A percentile compares a stretch with the other conserved stretches of the same genome.
These are phyloP conservation scores for Laetiporus sulphureus DNA, from an alignment of 1,284 basidiomycete species.

Conservation along the genomic window DNA sequence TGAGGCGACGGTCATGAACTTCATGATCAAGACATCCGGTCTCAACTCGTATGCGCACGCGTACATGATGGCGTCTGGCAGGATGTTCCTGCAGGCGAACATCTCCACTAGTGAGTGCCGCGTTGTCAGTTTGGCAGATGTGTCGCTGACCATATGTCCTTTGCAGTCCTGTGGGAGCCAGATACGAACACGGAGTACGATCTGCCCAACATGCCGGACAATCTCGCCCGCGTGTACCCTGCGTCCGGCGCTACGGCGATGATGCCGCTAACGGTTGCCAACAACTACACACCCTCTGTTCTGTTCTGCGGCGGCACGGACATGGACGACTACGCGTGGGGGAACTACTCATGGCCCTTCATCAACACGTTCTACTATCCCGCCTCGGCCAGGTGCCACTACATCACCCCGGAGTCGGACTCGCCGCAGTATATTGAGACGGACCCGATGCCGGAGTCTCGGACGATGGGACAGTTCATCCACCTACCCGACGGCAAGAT, in stretches of 20 bases:
- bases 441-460: slow-evolving; percentile 70
- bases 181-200: slow-evolving; percentile 51
- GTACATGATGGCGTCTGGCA: slow-evolving; percentile 81
- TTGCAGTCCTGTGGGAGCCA: slow-evolving; percentile 58
- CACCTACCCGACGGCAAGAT: slow-evolving; percentile 71
- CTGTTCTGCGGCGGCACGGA: slow-evolving; percentile 87
- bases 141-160: background rate
- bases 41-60: slow-evolving; percentile 87
- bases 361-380: slow-evolving; percentile 61
- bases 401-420: slow-evolving; percentile 76
- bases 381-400: slow-evolving; percentile 60
- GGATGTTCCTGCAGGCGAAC: slow-evolving; percentile 83
- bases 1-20: slow-evolving; percentile 59
- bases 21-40: slow-evolving; percentile 79
- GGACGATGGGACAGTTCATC: slow-evolving; percentile 88
- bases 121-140: slow-evolving; percentile 9
- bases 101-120: slow-evolving; percentile 58
- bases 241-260: slow-evolving; percentile 87
- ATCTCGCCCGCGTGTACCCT: slow-evolving; percentile 84
- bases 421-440: slow-evolving; percentile 51
- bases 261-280: slow-evolving; percentile 85
- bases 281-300: slow-evolving; percentile 83
- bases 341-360: slow-evolving; percentile 64
- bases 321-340: slow-evolving; percentile 67
- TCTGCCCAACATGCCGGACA: slow-evolving; percentile 55